phyloP scores from a whole-genome alignment of 1,284 basidiomycete genomes.

The Leccinum pachyderme region DNA sequence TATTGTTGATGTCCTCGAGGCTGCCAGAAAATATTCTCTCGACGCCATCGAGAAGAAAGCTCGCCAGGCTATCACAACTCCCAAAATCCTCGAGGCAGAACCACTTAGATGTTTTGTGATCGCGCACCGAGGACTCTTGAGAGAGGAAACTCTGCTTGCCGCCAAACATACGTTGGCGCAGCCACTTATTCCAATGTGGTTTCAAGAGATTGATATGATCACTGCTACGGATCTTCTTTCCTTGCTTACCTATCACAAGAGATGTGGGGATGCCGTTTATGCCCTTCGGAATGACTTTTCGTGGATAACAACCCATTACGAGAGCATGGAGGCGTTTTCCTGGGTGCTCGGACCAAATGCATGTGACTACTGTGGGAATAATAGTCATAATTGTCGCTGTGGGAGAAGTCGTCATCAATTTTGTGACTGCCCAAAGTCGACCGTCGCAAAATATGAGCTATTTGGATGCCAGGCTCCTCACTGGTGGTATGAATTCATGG shows the following conservation, averaged over 20 bases:
- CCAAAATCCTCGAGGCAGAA: slow-evolving; percentile 15
- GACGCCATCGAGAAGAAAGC: slow-evolving; percentile 18
- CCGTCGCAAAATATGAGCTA: background rate
- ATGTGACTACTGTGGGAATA: too few species aligned
- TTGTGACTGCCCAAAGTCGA: slow-evolving; percentile 5
- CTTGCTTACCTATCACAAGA: slow-evolving; percentile 19
- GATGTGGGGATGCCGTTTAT: slow-evolving; percentile 11
- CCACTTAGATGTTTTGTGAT: slow-evolving; percentile 17
- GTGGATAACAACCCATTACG: slow-evolving; percentile 19
- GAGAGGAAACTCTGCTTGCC: slow-evolving; percentile 14
- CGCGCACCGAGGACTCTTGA: slow-evolving; percentile 7
- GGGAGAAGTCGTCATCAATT: too few species aligned
- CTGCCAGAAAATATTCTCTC: slow-evolving; percentile 20
- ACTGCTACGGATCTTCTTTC: slow-evolving; percentile 18
- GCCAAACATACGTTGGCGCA: slow-evolving; percentile 17
- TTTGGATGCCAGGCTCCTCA: background rate
- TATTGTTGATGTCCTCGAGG: slow-evolving; percentile 16
- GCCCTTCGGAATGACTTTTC: slow-evolving; percentile 4
- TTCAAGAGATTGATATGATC: slow-evolving; percentile 19
- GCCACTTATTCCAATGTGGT: slow-evolving; percentile 18
- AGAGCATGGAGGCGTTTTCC: background rate
- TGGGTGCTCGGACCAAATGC: slow-evolving; percentile 12
- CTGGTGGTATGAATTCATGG: slow-evolving; percentile 20
- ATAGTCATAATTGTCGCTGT: too few species aligned
- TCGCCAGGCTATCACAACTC: slow-evolving; percentile 11